These are phyloP conservation scores for Aspergillus bombycis DNA, from an alignment of 2,329 filamentous ascomycete species.

Conservation along the genomic window DNA sequence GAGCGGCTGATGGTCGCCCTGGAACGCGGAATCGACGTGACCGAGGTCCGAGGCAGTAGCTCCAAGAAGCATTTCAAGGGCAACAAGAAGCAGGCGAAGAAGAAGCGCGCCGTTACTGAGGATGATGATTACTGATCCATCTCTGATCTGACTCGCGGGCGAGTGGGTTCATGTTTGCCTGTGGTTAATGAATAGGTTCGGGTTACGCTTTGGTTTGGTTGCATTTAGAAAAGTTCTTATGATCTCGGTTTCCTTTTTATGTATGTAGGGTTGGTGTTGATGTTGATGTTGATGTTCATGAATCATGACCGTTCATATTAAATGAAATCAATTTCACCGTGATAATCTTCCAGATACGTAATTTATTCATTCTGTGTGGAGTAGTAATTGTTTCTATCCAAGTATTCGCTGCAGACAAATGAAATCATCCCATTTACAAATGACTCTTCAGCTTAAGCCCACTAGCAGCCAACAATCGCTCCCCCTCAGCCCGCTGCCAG, in stretches of 20 bases:
- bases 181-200: slow-evolving; percentile 6
- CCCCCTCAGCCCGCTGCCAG: slow-evolving; percentile 45
- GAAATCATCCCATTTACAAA: slow-evolving; percentile 26
- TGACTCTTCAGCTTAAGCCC: slow-evolving; percentile 39
- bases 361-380: background rate
- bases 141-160: slow-evolving; percentile 26
- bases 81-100: slow-evolving; percentile 42
- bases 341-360: background rate
- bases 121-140: slow-evolving; percentile 34
- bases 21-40: slow-evolving; percentile 81
- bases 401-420: background rate
- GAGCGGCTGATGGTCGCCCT: slow-evolving; percentile 75
- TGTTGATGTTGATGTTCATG: background rate
- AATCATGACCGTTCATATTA: slow-evolving; percentile 1
- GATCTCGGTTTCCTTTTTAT: background rate
- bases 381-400: background rate
- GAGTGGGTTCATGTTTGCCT: slow-evolving; percentile 18
- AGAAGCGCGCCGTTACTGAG: slow-evolving; percentile 31
- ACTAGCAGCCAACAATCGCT: slow-evolving; percentile 40
- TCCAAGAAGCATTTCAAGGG: slow-evolving; percentile 79
- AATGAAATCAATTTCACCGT: slow-evolving; percentile 4
- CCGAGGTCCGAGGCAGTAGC: slow-evolving; percentile 64
- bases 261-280: slow-evolving; percentile 3
- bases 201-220: background rate
- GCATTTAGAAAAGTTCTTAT: background rate